phyloP scores from a whole-genome alignment of 2,329 filamentous ascomycete species.

The Colletotrichum sp. region DNA sequence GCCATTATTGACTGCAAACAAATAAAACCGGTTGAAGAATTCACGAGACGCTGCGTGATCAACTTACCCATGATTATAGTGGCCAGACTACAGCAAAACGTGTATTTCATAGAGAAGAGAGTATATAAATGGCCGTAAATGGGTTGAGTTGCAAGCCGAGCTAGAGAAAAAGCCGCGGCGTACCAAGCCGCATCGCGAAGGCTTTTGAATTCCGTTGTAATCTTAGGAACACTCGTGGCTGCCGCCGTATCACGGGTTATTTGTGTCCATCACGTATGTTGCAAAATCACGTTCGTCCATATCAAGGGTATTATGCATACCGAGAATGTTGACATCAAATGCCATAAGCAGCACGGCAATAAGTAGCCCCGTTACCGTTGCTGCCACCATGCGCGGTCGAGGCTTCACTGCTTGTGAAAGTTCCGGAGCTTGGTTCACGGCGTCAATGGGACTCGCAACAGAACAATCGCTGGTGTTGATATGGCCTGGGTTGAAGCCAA shows the following conservation, averaged over 20 bases:
- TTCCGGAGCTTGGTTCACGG: background rate
- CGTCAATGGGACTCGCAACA: background rate
- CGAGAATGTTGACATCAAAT: background rate
- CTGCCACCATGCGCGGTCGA: background rate
- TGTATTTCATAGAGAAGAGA: background rate
- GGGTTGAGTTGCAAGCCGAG: background rate
- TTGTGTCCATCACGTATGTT: background rate
- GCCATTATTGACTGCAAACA: background rate
- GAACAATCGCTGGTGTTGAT: background rate
- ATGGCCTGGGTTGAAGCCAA: background rate
- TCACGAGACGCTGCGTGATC: background rate
- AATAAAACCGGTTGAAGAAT: background rate
- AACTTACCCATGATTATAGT: background rate
- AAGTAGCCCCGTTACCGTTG: background rate
- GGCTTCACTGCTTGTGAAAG: background rate
- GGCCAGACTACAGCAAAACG: background rate
- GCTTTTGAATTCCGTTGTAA: background rate
- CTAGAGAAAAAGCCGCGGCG: background rate
- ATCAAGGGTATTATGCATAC: background rate
- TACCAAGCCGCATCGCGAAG: background rate
- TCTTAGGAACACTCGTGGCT: background rate
- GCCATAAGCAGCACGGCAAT: background rate
- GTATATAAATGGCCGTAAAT: background rate
- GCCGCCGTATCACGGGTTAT: background rate
- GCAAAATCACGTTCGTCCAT: background rate